phyloP scores from a whole-genome alignment of 179 eudicot genomes.

The Heliamphora ciliata region DNA sequence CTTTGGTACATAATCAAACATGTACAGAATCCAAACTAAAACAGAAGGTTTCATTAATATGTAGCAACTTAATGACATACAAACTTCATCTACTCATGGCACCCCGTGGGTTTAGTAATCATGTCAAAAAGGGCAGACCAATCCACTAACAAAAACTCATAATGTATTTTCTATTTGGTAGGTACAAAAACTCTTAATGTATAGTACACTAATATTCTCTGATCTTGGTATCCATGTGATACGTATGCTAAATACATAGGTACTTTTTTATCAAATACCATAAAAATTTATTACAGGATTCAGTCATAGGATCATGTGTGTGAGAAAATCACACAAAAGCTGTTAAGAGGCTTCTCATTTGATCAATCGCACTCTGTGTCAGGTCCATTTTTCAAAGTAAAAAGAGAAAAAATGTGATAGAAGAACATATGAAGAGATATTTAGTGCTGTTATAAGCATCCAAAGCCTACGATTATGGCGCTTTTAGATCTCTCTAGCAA shows the following conservation, averaged over 20 bases:
- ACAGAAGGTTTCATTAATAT: background rate
- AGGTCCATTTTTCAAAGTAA: background rate
- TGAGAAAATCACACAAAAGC: constrained; percentile 7
- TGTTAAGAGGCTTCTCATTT: too few species aligned
- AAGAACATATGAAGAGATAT: constrained; percentile 2
- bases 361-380: background rate
- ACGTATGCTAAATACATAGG: too few species aligned
- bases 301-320: background rate
- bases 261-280: background rate
- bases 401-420: background rate
- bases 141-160: constrained; percentile 9
- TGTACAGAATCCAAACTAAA: background rate
- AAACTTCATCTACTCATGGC: background rate
- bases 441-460: constrained; percentile 12
- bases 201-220: background rate
- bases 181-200: too few species aligned
- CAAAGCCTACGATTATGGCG: constrained; percentile 13
- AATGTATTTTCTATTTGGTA: too few species aligned
- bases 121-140: constrained; percentile 2
- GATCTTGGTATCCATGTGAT: background rate
- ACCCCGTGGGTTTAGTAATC: background rate
- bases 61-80: background rate
- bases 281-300: background rate
- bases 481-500: background rate
- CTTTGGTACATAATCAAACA: constrained; percentile 17